Base-by-base conservation (phyloP, 2,329 filamentous ascomycete species). In the Hymenoscyphus infarciens region DNA sequence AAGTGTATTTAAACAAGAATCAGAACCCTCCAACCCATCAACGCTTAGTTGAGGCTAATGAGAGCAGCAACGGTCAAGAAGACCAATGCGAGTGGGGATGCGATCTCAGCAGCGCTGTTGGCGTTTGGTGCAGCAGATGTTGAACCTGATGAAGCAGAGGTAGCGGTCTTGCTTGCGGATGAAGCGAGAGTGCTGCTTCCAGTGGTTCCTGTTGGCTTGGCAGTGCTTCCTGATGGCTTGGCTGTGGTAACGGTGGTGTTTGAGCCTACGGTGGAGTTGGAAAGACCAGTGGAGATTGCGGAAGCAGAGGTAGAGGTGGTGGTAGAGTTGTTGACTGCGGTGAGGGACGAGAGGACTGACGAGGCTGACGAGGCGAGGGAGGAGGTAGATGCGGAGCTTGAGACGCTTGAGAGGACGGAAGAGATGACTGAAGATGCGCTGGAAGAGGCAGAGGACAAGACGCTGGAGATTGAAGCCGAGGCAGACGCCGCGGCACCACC, bases 1-100 rank as follows among this genome's bases (percentile, higher is more conserved):
- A 56, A 61, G 61, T 31, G 45, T 56, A 56, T 61, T 57, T 63
- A 35, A 49, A 49, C 52, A 35, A 56, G 38, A 63, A 57, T 35
- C 19, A 27, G 19, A 39, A 38, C 10, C 56, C 27, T 31, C 35
- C n/a, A 33, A 35, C 27, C 7, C 13, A 55, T 45, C 10, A 8
- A 52, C 22, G 16, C 62, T 66, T 72, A 73, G 67, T 73, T 71
- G 59, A 73, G 64, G 35, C 61, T 68, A 33, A 72, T 54, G 39
- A 74, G 57, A n/a, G 72, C 71, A 19, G 69, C 70, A 60, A 74
- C 57, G 25, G 69, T 69, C 35, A 73, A 59, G 68, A 72, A 66
- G 58, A 73, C 66, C 29, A 74, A 62, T n/a, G 71, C 72, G 7
- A 74, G 64, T 56, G 71, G 71, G 31, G 67, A 69, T 35, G 71